These are phyloP conservation scores for Arabidopsis arenosa DNA, from an alignment of 345 rosid genomes.

Conservation along the genomic window DNA sequence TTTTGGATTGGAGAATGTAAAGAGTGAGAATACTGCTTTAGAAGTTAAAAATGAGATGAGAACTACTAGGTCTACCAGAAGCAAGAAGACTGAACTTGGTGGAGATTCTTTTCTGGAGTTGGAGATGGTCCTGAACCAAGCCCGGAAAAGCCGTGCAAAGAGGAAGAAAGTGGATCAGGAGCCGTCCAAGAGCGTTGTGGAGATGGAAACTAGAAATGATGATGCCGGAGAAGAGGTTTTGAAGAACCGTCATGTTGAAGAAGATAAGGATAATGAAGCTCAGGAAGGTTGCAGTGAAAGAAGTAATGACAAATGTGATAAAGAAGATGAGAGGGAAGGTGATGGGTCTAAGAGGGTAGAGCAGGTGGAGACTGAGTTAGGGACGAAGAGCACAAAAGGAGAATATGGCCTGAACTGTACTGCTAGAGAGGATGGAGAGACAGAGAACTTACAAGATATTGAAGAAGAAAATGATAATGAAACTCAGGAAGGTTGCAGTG, in stretches of 20 bases:
- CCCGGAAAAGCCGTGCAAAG: slow-evolving; percentile 36
- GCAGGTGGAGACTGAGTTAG: slow-evolving; percentile 27
- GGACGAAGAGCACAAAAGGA: background rate
- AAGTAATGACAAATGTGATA: background rate
- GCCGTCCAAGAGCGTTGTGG: slow-evolving; percentile 10
- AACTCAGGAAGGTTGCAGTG: slow-evolving; percentile 3
- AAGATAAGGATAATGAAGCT: slow-evolving; percentile 22
- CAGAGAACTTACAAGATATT: background rate
- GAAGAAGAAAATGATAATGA: background rate
- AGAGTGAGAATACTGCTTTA: slow-evolving; percentile 9
- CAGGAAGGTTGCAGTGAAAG: slow-evolving; percentile 3
- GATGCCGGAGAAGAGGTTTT: slow-evolving; percentile 13
- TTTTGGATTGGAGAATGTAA: slow-evolving; percentile 10
- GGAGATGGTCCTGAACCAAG: slow-evolving; percentile 37
- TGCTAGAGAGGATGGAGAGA: slow-evolving; percentile 29
- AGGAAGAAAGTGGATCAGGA: slow-evolving; percentile 31
- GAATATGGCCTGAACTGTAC: slow-evolving; percentile 2
- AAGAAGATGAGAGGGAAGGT: slow-evolving; percentile 6
- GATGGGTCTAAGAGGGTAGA: slow-evolving; percentile 12
- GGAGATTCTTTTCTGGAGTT: slow-evolving; percentile 34
- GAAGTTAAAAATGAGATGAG: slow-evolving; percentile 23
- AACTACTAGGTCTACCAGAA: slow-evolving; percentile 49
- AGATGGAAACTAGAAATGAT: slow-evolving; percentile 21
- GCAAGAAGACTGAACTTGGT: slow-evolving; percentile 42
- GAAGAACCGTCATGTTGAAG: slow-evolving; percentile 2